phyloP scores from a whole-genome alignment of 2,329 filamentous ascomycete genomes.

The Penicillium sp. region DNA sequence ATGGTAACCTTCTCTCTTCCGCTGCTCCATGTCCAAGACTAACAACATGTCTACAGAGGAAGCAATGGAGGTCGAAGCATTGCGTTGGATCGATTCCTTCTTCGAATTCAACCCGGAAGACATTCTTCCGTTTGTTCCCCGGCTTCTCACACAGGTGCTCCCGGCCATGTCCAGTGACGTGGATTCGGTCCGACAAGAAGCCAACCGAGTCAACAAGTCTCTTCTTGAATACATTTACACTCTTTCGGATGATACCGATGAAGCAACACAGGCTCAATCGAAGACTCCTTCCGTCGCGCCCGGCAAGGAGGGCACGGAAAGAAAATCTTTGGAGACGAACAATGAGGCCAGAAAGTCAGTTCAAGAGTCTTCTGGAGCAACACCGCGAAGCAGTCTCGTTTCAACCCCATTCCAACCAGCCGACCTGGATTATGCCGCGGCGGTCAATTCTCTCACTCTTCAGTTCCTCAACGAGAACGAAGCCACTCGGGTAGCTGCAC shows the following conservation, averaged over 20 bases:
- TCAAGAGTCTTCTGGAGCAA: conserved; percentile 33
- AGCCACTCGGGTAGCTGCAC: conserved; percentile 85
- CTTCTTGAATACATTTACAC: conserved; percentile 94
- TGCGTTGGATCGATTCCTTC: conserved; percentile 94
- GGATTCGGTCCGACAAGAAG: conserved; percentile 83
- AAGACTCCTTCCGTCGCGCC: conserved; percentile 43
- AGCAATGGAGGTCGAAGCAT: conserved; percentile 83
- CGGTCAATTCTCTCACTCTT: conserved; percentile 87
- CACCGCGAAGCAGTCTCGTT: conserved; percentile 48
- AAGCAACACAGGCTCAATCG: conserved; percentile 35
- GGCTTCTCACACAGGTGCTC: conserved; percentile 84
- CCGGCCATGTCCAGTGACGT: conserved; percentile 92
- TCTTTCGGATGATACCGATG: conserved; percentile 68
- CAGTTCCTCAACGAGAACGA: conserved; percentile 97
- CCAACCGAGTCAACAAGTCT: conserved; percentile 83
- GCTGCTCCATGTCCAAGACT: conserved; percentile 29
- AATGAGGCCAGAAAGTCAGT: conserved; percentile 32
- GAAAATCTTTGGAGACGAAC: conserved; percentile 34
- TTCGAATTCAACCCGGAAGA: conserved; percentile 97
- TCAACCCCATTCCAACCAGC: conserved; percentile 48
- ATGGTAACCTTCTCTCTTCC: conserved; percentile 52
- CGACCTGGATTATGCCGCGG: conserved; percentile 93
- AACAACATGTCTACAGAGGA: conserved; percentile 62
- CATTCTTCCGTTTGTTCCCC: conserved; percentile 90
- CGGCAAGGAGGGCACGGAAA: conserved; percentile 39